phyloP scores from a whole-genome alignment of 2,329 filamentous ascomycete species.

The Botryosphaeria dothidea region DNA sequence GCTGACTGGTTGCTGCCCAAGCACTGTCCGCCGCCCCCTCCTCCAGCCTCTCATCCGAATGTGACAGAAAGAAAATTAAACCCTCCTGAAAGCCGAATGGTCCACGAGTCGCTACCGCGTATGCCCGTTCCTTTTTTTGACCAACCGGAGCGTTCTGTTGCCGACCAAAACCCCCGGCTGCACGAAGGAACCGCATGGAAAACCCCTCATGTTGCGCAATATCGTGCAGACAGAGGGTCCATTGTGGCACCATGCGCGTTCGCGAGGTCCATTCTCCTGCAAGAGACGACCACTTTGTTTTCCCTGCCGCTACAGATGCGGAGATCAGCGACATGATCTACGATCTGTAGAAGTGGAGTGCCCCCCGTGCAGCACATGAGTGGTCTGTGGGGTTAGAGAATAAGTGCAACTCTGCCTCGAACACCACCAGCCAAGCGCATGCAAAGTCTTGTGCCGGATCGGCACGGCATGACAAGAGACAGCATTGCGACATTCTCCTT shows the following conservation, averaged over 20 bases:
- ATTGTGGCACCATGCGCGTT: not conserved
- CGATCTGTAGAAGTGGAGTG: no score
- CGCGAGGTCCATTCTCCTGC: not conserved
- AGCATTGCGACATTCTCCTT: not conserved
- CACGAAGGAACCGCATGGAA: not conserved
- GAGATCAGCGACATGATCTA: constrained; percentile 5
- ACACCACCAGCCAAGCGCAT: no score
- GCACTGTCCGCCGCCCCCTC: not conserved
- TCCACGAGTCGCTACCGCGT: not conserved
- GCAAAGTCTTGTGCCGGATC: not conserved
- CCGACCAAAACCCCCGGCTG: not conserved
- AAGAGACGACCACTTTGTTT: no score
- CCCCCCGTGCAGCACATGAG: no score
- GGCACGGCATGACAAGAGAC: not conserved
- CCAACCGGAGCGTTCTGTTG: not conserved
- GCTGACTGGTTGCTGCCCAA: not conserved
- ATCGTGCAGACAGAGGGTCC: not conserved
- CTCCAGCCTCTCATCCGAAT: not conserved
- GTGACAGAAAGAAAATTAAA: not conserved
- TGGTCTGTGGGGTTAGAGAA: no score
- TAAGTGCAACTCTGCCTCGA: no score
- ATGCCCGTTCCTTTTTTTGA: not conserved
- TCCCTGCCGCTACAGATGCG: not conserved
- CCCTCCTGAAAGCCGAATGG: not conserved
- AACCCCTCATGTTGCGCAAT: constrained; percentile 4